Evolutionary conservation across 1,284 basidiomycete species (phyloP), one percentile per base, ranked within the genome.

Genomic region (Crocinoboletus sp.): DNA sequence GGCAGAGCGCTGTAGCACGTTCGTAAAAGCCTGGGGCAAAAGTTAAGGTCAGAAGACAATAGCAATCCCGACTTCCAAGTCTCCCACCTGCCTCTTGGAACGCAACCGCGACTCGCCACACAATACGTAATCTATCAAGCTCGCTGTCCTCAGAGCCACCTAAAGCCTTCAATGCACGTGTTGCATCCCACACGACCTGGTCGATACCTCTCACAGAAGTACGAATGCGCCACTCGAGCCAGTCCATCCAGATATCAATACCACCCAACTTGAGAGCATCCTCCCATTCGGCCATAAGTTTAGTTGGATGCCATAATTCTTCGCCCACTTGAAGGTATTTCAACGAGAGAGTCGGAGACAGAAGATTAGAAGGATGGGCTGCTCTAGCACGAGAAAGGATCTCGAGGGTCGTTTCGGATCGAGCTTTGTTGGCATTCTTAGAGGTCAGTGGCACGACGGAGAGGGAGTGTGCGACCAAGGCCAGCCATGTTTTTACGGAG

Each of bases 71-170:
- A 36, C 23, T 42, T 9, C 28, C 17, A 51, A 39, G 27, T 25
- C 27, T 63, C 80, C 53, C 50, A 91, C 91, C 92, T 58, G 92
- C 84, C 61, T 84, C 78, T 50, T 78, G 77, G 16, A 93, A 72
- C 41, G 79, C 80, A 8, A 85, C 70, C 5, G 80, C 78, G 11
- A 75, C 68, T 41, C 88, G 74, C 82, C 86, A 91, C 45, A 90
- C 72, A 12, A 84, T 65, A 48, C 87, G 73, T 31, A 89, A 59
- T 56, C 71, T 77, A 12, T 72, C 70, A 7, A 81, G 46, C 41
- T 89, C 83, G 38, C 64, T 70, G 19, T 70, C 66, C 29, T 70
- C 66, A 13, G 58, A 59, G 15, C 54, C 50, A 23, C 60, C 59
- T 29, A 82, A 55, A 6, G 68, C 63, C 15, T 58, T 55, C 38